phyloP scores from a whole-genome alignment of 2,329 filamentous ascomycete genomes.

The Neurospora sp. region DNA sequence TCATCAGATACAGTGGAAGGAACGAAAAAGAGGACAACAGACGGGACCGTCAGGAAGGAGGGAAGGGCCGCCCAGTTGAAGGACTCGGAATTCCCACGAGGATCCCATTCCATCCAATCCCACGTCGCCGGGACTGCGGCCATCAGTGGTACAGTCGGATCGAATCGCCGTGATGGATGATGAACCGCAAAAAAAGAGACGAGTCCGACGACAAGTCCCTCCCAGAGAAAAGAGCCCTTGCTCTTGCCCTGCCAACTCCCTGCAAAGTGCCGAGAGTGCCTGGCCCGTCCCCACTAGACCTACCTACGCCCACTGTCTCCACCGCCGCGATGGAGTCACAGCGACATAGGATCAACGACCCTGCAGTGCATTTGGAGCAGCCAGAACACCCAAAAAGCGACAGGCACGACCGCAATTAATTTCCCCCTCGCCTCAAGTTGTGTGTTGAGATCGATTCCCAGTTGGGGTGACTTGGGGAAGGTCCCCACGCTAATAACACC shows the following conservation, averaged over 20 bases:
- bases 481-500: not conserved
- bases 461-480: not conserved
- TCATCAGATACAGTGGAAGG: not conserved
- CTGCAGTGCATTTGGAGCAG: not conserved
- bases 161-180: not conserved
- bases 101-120: not conserved
- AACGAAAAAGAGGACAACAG: not conserved
- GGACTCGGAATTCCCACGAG: not conserved
- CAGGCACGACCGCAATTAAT: not conserved
- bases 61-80: not conserved
- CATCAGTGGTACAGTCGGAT: not conserved
- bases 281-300: not conserved
- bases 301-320: not conserved
- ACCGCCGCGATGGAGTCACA: not conserved
- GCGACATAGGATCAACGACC: not conserved
- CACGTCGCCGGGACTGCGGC: not conserved
- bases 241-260: not conserved
- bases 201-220: not conserved
- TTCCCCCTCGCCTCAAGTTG: not conserved
- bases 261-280: constrained; percentile 1
- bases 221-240: not conserved
- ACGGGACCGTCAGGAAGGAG: not conserved
- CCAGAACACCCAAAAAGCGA: not conserved
- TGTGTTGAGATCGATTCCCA: not conserved
- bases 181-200: not conserved